These are phyloP conservation scores for Hyparrhenia diplandra DNA, from an alignment of 176 grass and related monocot genomes.

Conservation along the genomic window DNA sequence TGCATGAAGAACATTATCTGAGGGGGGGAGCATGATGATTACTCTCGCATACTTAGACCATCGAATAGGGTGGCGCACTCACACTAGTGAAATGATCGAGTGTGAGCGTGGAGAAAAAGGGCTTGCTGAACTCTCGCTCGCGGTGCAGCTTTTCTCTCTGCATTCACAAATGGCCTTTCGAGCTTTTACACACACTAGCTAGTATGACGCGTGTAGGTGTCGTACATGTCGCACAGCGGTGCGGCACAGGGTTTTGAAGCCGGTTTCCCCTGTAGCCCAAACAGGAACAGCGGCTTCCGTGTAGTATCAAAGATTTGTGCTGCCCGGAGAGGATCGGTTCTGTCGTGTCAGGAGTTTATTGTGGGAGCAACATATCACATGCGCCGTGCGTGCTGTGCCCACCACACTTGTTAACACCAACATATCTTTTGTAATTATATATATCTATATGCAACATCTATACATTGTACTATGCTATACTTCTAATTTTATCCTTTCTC, in stretches of 20 bases:
- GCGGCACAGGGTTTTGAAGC: background rate
- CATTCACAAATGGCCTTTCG: slow-evolving; percentile 39
- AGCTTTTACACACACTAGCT: slow-evolving; percentile 30
- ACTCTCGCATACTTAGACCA: background rate
- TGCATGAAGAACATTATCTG: background rate
- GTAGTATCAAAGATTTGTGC: slow-evolving; percentile 10
- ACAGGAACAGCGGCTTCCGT: slow-evolving; percentile 38
- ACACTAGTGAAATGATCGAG: slow-evolving; percentile 20
- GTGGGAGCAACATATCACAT: background rate
- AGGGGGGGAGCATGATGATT: background rate
- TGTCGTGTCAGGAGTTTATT: slow-evolving; percentile 21
- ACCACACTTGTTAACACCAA: background rate
- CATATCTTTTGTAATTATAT: too few relatives aligned
- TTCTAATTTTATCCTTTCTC: background rate
- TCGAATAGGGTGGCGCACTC: slow-evolving; percentile 7
- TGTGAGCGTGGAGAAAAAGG: slow-evolving; percentile 37
- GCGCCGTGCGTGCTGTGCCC: background rate
- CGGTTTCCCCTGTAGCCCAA: slow-evolving; percentile 23
- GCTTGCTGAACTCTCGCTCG: background rate
- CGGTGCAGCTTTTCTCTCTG: slow-evolving; percentile 41
- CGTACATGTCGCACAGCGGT: background rate
- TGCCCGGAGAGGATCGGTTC: background rate
- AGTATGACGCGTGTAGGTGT: background rate
- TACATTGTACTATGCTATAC: too few relatives aligned
- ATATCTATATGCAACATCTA: too few relatives aligned